phyloP scores from a whole-genome alignment of 164 flowering plant species.

The Magnolia changhungtana region DNA sequence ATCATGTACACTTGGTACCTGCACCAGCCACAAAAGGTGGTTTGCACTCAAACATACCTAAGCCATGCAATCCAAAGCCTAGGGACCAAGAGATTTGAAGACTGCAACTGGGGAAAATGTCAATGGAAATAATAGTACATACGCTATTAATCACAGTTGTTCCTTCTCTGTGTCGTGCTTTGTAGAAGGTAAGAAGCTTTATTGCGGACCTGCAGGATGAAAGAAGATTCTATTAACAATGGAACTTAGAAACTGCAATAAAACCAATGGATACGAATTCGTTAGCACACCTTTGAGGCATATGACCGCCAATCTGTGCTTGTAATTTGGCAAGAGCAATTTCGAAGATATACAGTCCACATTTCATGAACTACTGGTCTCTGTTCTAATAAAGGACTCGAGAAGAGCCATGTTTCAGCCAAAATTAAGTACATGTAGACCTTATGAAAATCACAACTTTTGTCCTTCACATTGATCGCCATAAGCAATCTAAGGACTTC shows the following conservation, averaged over 20 bases:
- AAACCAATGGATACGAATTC: background rate
- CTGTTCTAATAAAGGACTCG: constrained; percentile 31
- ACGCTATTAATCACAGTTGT: constrained; percentile 11
- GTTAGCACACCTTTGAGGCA: constrained; percentile 65
- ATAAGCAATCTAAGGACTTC: constrained; percentile 46
- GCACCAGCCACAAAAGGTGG: too few relatives aligned
- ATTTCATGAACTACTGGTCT: constrained; percentile 40
- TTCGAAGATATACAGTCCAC: constrained; percentile 64
- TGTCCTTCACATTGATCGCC: constrained; percentile 59
- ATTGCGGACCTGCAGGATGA: constrained; percentile 61
- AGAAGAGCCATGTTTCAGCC: constrained; percentile 69
- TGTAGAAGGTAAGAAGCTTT: constrained; percentile 80
- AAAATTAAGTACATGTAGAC: constrained; percentile 62
- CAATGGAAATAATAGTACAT: background rate
- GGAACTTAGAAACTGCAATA: background rate
- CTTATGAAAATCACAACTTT: constrained; percentile 51
- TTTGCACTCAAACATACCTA: too few relatives aligned
- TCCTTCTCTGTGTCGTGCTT: constrained; percentile 27
- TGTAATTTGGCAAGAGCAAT: constrained; percentile 65
- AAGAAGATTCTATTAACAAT: background rate
- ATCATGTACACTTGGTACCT: background rate
- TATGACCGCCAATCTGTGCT: constrained; percentile 69
- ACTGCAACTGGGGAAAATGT: background rate
- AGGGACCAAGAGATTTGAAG: background rate
- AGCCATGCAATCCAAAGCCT: background rate